Conservation (phyloP, 2,329 filamentous ascomycete species). For the Nemania abortiva region DNA sequence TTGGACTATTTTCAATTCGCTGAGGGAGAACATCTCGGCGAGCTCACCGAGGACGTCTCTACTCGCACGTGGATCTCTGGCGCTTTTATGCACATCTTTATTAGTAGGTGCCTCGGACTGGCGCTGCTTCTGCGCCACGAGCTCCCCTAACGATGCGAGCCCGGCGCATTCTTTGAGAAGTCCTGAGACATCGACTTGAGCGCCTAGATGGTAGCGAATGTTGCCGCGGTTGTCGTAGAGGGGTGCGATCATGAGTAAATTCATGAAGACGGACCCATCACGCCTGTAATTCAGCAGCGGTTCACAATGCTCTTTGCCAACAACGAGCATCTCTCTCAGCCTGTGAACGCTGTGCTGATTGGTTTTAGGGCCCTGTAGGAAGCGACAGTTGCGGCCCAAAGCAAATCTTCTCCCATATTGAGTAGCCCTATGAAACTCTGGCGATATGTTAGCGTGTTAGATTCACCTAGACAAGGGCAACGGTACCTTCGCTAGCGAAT, state of each 20-base stretch:
- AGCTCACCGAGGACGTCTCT: conserved; percentile 69
- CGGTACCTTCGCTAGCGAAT: conserved; percentile 77
- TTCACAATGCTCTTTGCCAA: conserved; percentile 78
- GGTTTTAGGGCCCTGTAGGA: conserved; percentile 80
- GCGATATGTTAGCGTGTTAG: conserved; percentile 22
- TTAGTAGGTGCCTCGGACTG: conserved; percentile 3
- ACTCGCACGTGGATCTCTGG: conserved; percentile 20
- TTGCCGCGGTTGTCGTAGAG: conserved; percentile 75
- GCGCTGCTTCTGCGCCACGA: conserved; percentile 53
- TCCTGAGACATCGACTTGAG: conserved; percentile 78
- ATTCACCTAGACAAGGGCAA: neutral
- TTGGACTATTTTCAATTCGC: conserved; percentile 74
- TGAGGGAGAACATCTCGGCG: conserved; percentile 75
- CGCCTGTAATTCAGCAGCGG: conserved; percentile 81
- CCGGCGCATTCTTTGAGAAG: conserved; percentile 75
- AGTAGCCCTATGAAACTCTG: conserved; percentile 79
- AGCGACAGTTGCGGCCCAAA: conserved; percentile 81
- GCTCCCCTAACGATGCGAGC: conserved; percentile 69
- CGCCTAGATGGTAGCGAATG: conserved; percentile 76
- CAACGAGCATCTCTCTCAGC: conserved; percentile 69
- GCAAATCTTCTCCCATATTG: conserved; percentile 80
- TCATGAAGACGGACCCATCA: conserved; percentile 83
- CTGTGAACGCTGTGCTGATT: conserved; percentile 72
- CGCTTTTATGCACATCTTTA: conserved; percentile 12
- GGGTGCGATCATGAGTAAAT: conserved; percentile 79